phyloP scores from a whole-genome alignment of 2,329 filamentous ascomycete species.

The Monosporascus sp. region DNA sequence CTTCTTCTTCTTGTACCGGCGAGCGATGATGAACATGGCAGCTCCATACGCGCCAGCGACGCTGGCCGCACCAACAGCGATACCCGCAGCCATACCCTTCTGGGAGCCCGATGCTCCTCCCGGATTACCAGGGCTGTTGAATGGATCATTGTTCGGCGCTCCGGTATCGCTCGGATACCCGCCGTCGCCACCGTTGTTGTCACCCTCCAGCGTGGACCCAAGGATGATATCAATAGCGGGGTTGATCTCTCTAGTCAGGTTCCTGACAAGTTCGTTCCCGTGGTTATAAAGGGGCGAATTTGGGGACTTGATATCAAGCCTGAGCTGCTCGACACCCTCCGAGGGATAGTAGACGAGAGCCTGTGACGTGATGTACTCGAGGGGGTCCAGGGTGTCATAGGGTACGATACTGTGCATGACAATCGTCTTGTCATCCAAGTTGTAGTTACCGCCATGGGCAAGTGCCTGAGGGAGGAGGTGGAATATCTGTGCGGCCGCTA shows the following conservation, averaged over 20 bases:
- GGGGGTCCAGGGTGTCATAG: constrained; percentile 61
- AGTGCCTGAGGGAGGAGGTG: constrained; percentile 68
- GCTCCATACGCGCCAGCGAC: constrained; percentile 84
- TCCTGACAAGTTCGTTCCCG: constrained; percentile 56
- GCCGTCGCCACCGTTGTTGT: constrained; percentile 31
- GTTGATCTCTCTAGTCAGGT: constrained; percentile 78
- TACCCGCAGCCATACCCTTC: constrained; percentile 58
- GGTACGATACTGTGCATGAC: constrained; percentile 68
- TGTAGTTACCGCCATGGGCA: constrained; percentile 55
- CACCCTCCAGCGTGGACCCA: constrained; percentile 37
- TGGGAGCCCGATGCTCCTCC: constrained; percentile 48
- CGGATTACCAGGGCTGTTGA: constrained; percentile 32
- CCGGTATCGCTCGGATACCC: constrained; percentile 27
- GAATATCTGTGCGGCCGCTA: constrained; percentile 82
- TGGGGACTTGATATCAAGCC: constrained; percentile 64
- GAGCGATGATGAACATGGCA: constrained; percentile 89
- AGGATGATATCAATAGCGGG: constrained; percentile 65
- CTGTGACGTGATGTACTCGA: constrained; percentile 77
- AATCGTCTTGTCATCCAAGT: constrained; percentile 40
- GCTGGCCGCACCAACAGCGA: constrained; percentile 71
- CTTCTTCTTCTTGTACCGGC: constrained; percentile 83
- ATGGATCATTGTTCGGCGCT: constrained; percentile 32
- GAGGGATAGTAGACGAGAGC: constrained; percentile 72
- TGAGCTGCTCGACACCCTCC: constrained; percentile 61
- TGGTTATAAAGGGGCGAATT: constrained; percentile 72